Evolutionary conservation across 257 asterid genomes (phyloP), one percentile per base, ranked within the genome.

Genomic region (Gentiana straminea): DNA sequence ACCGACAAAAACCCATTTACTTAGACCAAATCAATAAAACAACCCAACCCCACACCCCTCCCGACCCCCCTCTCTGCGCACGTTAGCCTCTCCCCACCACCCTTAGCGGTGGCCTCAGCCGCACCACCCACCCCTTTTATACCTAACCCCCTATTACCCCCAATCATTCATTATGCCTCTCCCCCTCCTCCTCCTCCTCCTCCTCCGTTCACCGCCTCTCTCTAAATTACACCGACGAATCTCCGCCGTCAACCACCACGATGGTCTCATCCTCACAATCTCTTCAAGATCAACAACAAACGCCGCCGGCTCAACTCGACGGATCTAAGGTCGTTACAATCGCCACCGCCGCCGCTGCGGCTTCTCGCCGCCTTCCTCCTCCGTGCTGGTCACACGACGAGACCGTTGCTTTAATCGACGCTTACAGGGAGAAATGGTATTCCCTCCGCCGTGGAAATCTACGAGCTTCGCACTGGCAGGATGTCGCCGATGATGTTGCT

Each of bases 371-470:
- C 47, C 75, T 91, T 1, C 98, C 98, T 0, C 98, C 98, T 49
- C 98, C 98, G 41, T 91, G 98, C 63, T 91, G 98, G 98, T 87
- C 98, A 32, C 87, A 83, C 51, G 96, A 84, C 2, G 98, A 91
- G 73, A 91, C 98, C 35, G 69, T 72, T 38, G 84, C 95, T 33
- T 86, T 87, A 9, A 87, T 84, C 73, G 87, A 84, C 13, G 85
- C 86, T 46, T 87, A 91, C 61, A 69, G 71, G 11, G 84, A 81
- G 33, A 91, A 87, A 63, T 91, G 96, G 98, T 87, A 91, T 72
- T 84, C 98, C 51, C 97, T 91, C 70, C 75, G 93, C 71, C 95
- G 97, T 5, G 95, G 97, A 0, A 87, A 91, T 54, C 95, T 91
- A 62, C 80, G 92, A 2, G 94, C 94, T 33, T 70, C 72, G 54